Conservation (phyloP, 306 rosid species). For the Gleditsia sinensis region DNA sequence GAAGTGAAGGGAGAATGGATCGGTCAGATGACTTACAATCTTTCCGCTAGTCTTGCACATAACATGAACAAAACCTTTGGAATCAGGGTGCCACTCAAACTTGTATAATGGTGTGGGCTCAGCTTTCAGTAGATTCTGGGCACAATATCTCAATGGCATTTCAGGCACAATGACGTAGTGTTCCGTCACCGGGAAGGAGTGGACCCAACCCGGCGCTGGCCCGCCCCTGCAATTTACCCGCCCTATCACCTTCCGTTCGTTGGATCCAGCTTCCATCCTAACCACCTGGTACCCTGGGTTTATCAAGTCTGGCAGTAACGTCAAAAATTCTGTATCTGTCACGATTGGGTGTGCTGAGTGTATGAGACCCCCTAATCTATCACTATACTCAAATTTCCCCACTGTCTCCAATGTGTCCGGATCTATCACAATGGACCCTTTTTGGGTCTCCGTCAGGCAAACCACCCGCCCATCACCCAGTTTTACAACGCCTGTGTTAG, state of each 20-base stretch:
- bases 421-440: constrained; percentile 78
- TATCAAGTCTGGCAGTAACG: constrained; percentile 77
- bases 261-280: constrained; percentile 73
- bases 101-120: constrained; percentile 90
- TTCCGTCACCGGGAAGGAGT: constrained; percentile 81
- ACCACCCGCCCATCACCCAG: constrained; percentile 90
- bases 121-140: constrained; percentile 77
- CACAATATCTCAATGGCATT: constrained; percentile 87
- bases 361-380: constrained; percentile 75
- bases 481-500: constrained; percentile 83
- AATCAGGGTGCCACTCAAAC: constrained; percentile 86
- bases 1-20: no score
- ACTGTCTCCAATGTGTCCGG: constrained; percentile 70
- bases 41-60: constrained; percentile 88
- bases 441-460: constrained; percentile 91
- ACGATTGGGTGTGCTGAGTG: constrained; percentile 96
- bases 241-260: constrained; percentile 76
- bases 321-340: constrained; percentile 69
- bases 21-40: constrained; percentile 53
- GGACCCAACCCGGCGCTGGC: constrained; percentile 91
- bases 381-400: constrained; percentile 78
- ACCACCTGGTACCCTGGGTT: constrained; percentile 79
- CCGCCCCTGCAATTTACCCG: constrained; percentile 72
- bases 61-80: constrained; percentile 71
- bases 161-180: constrained; percentile 81